Evolutionary conservation across 306 rosid species (phyloP).

Genomic region (Hippophae tibetana): DNA sequence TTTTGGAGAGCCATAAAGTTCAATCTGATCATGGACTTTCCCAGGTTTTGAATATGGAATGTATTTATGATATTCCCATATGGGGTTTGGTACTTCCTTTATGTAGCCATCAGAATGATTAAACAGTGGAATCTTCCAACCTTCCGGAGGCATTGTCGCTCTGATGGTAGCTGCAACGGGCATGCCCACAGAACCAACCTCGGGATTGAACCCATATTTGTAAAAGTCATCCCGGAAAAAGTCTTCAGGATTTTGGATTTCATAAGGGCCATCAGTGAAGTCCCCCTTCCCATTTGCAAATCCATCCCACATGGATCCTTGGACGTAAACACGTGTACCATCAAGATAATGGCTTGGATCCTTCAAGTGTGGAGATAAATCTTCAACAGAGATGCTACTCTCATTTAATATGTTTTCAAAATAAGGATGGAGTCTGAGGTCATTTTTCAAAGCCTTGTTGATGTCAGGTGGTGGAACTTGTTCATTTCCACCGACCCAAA

Average conservation of each 20-base stretch:
- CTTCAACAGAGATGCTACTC: slow-evolving; percentile 22
- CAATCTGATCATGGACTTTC: slow-evolving; percentile 80
- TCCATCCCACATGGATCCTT: slow-evolving; percentile 93
- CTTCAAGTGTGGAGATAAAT: slow-evolving; percentile 9
- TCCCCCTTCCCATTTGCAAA: slow-evolving; percentile 84
- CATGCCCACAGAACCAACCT: slow-evolving; percentile 87
- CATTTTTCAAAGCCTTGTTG: slow-evolving; percentile 56
- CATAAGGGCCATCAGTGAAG: slow-evolving; percentile 88
- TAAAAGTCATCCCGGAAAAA: slow-evolving; percentile 57
- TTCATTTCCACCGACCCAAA: slow-evolving; percentile 98
- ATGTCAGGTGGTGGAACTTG: slow-evolving; percentile 84
- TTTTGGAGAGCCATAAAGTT: slow-evolving; percentile 61
- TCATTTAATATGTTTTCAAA: slow-evolving; percentile 28
- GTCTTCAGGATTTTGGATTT: slow-evolving; percentile 82
- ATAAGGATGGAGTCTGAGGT: slow-evolving; percentile 69
- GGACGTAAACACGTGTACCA: slow-evolving; percentile 75
- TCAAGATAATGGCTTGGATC: slow-evolving; percentile 89
- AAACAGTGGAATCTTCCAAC: slow-evolving; percentile 79
- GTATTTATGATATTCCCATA: slow-evolving; percentile 92
- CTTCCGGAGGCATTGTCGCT: slow-evolving; percentile 89
- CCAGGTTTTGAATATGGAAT: slow-evolving; percentile 82
- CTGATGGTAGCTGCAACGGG: slow-evolving; percentile 89
- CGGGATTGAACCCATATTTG: slow-evolving; percentile 81
- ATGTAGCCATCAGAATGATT: slow-evolving; percentile 51
- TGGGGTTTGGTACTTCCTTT: slow-evolving; percentile 83